Percentiles rank a stretch among this genome's conserved stretches.
Evolutionary conservation across 2,329 filamentous ascomycete species (phyloP).

Genomic region (Phialocephala sp.): DNA sequence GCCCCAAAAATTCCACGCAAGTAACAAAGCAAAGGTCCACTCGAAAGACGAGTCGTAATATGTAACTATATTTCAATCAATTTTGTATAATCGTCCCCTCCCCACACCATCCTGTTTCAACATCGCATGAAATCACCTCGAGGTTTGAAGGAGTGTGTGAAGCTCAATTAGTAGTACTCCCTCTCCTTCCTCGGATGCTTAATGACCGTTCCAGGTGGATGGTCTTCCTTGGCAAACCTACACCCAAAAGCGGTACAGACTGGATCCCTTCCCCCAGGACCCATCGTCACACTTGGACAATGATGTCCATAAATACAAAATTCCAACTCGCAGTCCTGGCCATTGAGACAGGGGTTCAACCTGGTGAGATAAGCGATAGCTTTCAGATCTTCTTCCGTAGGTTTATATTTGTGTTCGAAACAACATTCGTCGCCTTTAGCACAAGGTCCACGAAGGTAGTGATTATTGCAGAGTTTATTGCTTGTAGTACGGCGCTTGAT

Average conservation of each 20-base stretch:
- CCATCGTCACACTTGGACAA: constrained; percentile 38
- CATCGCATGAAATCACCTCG: too few species aligned
- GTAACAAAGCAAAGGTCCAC: too few species aligned
- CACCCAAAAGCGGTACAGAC: constrained; percentile 60
- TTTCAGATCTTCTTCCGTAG: constrained; percentile 58
- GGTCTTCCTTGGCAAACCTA: constrained; percentile 58
- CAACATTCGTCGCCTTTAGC: constrained; percentile 58
- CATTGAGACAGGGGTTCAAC: constrained; percentile 61
- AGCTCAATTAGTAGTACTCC: not conserved
- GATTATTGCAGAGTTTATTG: constrained; percentile 67
- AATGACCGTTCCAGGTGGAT: constrained; percentile 58
- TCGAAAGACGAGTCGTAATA: too few species aligned
- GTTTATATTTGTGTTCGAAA: constrained; percentile 62
- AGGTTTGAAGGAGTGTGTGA: too few species aligned
- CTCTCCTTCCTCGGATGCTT: constrained; percentile 35
- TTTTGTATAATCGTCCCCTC: too few species aligned
- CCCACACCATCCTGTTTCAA: too few species aligned
- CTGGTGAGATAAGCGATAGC: constrained; percentile 62
- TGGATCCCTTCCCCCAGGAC: constrained; percentile 45
- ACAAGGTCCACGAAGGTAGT: constrained; percentile 64
- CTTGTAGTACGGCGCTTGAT: constrained; percentile 61
- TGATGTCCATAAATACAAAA: constrained; percentile 70
- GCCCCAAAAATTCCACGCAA: too few species aligned
- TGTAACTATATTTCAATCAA: too few species aligned
- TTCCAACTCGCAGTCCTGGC: constrained; percentile 62